Conservation (phyloP, 495 filamentous ascomycete species). For the Annulohypoxylon stygium region DNA sequence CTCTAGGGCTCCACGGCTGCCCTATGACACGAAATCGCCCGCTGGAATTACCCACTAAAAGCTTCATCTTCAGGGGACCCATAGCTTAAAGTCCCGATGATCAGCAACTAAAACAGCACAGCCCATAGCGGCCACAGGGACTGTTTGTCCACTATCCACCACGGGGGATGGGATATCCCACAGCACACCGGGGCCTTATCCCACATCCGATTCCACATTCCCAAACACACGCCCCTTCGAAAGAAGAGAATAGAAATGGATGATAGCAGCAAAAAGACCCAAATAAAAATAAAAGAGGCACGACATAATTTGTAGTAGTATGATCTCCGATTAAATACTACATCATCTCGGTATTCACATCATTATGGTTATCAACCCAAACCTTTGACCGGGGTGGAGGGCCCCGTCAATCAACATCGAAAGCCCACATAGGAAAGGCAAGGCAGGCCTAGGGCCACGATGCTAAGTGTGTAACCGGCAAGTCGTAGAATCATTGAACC, state of each 20-base stretch:
- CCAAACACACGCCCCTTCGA: background rate
- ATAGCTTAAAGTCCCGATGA: background rate
- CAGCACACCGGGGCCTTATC: background rate
- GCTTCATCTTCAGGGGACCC: background rate
- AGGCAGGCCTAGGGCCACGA: too few species aligned
- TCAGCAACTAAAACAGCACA: background rate
- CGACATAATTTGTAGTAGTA: background rate
- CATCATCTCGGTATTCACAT: too few species aligned
- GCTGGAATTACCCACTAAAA: background rate
- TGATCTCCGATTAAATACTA: slow-evolving; percentile 37
- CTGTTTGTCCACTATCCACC: background rate
- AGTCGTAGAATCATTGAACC: background rate
- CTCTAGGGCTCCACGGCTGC: background rate
- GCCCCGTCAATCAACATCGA: too few species aligned
- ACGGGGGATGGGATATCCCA: slow-evolving; percentile 1
- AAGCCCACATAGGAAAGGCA: too few species aligned
- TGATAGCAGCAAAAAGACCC: background rate
- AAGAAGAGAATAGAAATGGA: background rate
- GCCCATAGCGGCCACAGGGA: background rate
- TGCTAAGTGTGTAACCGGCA: background rate
- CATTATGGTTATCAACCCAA: slow-evolving; percentile 21
- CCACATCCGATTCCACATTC: background rate
- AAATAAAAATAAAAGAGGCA: background rate
- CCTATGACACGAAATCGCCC: background rate
- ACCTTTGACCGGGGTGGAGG: slow-evolving; percentile 10